Evolutionary conservation across 2,329 filamentous ascomycete genomes (phyloP).

Genomic region (Tympanopsis confertula): DNA sequence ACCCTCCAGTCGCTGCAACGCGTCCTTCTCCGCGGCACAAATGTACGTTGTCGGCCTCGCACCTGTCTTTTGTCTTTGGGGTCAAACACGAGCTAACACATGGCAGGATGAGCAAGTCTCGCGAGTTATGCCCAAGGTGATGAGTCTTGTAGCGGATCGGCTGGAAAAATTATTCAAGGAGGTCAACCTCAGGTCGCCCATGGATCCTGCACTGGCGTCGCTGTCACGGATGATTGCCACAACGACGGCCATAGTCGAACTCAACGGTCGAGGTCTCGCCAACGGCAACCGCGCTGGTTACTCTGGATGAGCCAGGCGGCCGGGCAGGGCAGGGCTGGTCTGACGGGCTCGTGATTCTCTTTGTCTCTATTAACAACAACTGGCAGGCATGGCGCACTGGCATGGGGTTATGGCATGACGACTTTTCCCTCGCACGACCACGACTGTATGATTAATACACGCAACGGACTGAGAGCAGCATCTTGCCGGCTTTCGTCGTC

Average conservation of each 20-base stretch:
- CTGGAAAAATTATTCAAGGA: constrained; percentile 39
- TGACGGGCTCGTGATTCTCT: too few relatives aligned
- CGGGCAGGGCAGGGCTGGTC: too few relatives aligned
- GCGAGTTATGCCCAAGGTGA: constrained; percentile 44
- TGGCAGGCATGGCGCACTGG: too few relatives aligned
- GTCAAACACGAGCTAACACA: constrained; percentile 2
- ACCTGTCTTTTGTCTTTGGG: not conserved
- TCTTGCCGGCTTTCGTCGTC: too few relatives aligned
- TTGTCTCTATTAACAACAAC: too few relatives aligned
- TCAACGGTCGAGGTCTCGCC: not conserved
- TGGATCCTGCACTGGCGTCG: constrained; percentile 34
- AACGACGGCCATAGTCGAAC: constrained; percentile 15
- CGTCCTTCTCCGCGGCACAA: constrained; percentile 26
- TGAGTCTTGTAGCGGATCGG: constrained; percentile 37
- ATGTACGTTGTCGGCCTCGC: constrained; percentile 30
- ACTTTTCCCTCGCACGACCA: too few relatives aligned
- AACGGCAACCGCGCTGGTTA: constrained; percentile 1
- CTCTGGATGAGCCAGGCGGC: not conserved
- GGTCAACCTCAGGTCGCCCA: constrained; percentile 32
- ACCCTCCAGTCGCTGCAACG: constrained; percentile 42
- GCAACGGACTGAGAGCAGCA: too few relatives aligned
- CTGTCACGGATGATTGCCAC: constrained; percentile 28
- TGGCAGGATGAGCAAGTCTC: constrained; percentile 39
- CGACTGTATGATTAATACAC: too few relatives aligned
- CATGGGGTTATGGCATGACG: too few relatives aligned